Evolutionary conservation across 23 red algal species (phyloP), one percentile per base, ranked within the genome.

Genomic region (Pyropia haitanensis): DNA sequence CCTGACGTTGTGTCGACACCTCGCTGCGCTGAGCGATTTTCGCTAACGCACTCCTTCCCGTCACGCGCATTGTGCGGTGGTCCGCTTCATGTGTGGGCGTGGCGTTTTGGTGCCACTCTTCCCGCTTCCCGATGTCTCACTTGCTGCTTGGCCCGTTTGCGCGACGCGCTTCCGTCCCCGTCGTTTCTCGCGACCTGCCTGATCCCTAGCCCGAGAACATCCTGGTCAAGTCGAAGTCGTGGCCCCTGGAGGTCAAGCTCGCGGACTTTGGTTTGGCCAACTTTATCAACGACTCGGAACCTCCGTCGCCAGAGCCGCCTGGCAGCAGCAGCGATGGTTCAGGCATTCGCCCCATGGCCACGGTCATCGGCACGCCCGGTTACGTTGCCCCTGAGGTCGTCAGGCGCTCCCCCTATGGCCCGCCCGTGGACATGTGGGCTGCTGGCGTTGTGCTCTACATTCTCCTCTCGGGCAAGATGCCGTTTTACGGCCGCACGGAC

Each of bases 311-410:
- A 14, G 50, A 64, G 10, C 53, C 63, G 56, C 56, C 27, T 9
- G 23, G 49, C 6, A 57, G 57, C 31, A 87, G 39, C 10, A 46
- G 10, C 39, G 39, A 46, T 13, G 13, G 39, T 12, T 22, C 18
- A 7, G 49, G 18, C 27, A 48, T 51, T 12, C 16, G 33, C 3
- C 65, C 51, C 22, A 69, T 79, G 60, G 52, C 53, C 14, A 79
- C 74, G 14, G 55, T 81, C 76, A 89, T 96, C 51, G 92, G 92
- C 10, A 96, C 92, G 8, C 80, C 86, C 15, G 92, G 92, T 15
- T 96, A 96, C 57, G 83, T 96, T 51, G 92, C 92, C 23, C 92
- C 92, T 13, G 92, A 96, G 65, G 83, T 96, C 25, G 74, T 96
- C 19, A 87, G 82, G 67, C 64, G 70, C 29, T 67, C 72, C 15